Evolutionary conservation across 306 rosid genomes (phyloP).

Genomic region (Cotoneaster glaucophyllus): DNA sequence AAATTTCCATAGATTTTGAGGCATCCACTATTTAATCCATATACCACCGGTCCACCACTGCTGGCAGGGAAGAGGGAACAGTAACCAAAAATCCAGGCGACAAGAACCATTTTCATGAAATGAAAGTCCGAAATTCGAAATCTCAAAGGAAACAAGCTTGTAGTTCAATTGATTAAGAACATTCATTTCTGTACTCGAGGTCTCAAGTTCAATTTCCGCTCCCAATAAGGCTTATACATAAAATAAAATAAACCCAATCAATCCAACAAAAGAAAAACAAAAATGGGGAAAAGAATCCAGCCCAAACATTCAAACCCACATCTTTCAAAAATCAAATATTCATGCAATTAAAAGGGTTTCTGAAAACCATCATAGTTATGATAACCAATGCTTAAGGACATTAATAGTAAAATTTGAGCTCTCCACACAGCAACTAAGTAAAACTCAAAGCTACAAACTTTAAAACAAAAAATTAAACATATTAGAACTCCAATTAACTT

Average conservation of each 20-base stretch:
- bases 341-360: not conserved
- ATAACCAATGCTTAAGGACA: not conserved
- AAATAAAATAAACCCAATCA: not conserved
- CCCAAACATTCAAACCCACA: not conserved
- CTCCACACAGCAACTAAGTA: not conserved
- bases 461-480: not conserved
- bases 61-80: not conserved
- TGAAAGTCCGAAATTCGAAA: not conserved
- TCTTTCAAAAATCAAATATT: not conserved
- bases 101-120: not conserved
- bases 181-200: no score
- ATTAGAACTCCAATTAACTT: not conserved
- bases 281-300: not conserved
- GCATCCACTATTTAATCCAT: no score
- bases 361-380: constrained; percentile 2
- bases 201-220: no score
- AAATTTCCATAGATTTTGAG: no score
- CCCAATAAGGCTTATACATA: no score
- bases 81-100: not conserved
- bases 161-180: no score
- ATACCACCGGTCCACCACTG: no score
- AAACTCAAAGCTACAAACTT: not conserved
- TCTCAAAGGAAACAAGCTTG: no score
- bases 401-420: not conserved
- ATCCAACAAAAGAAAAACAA: not conserved